Evolutionary conservation across 2,329 filamentous ascomycete genomes (phyloP), one percentile per base, ranked within the genome.

Genomic region (Proliferodiscus dingleyae): DNA sequence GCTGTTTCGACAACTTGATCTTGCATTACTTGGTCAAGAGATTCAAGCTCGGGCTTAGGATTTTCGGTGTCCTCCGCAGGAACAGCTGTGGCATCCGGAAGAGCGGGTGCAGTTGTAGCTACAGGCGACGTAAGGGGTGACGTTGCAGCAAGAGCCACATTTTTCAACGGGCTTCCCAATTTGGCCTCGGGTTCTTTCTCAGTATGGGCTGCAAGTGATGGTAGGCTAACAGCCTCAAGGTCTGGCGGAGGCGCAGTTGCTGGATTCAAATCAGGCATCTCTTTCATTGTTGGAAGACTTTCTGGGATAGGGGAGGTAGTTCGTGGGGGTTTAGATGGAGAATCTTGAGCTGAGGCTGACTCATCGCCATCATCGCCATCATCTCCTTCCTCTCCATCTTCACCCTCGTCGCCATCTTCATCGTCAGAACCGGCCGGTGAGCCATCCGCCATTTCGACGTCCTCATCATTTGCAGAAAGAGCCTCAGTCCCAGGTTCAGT

Each of bases 321-420:
- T 36, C 50, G 41, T 10, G 54, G 50, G 19, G 30, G 55, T 56
- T 53, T 66, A 47, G 54, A 61, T 50, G 57, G 65, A 43, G 51
- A 57, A 13, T 46, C 59, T 56, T 56, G 50, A 56, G 43, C 44
- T 45, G 54, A 53, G 19, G 49, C 58, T 38, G 66, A 70, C n/a
- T 70, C 74, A 22, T 72, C 70, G 16, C 65, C 67, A 18, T 77
- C 74, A 3, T 76, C 69, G 21, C 75, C 59, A 37, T 60, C 57
- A 13, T 57, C 60, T 8, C 53, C 57, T 2, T 59, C 54, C 24
- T 52, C n/a, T n/a, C n/a, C n/a, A n/a, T n/a, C n/a, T n/a, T n/a
- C n/a, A n/a, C n/a, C n/a, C n/a, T n/a, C n/a, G n/a, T n/a, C n/a
- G n/a, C n/a, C 50, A 19, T 47, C 52, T 9, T 53, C 61, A 5